Evolutionary conservation across 129 eudicot species (phyloP), one percentile per base, ranked within the genome.

Genomic region (Kitagawia praeruptora): DNA sequence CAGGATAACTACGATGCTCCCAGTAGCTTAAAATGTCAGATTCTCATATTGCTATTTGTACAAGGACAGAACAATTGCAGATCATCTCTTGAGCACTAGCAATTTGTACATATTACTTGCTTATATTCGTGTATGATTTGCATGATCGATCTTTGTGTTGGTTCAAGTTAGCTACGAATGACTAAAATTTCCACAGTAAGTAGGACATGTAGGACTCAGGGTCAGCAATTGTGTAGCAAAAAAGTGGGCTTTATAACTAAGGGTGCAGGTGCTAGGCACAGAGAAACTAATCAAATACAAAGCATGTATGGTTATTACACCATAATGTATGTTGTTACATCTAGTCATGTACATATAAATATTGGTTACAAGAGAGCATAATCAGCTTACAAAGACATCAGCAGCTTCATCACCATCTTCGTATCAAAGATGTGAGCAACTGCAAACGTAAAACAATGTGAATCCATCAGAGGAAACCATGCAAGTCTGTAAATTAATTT

Each of bases 361-460:
- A 58, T 42, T 15, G 63, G 38, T 38, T 28, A 61, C 25, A 66
- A 38, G 70, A 76, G 27, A 48, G 41, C 7, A 28, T 75, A 75
- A 67, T 67, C 6, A 67, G 11, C 78, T 37, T 56, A 70, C 72
- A 54, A 8, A 49, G 21, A 4, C 75, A 28, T 67, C 56, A n/a
- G 28, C 78, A 47, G 7, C 42, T 40, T 25, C 14, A 39, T 93
- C 97, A 94, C 98, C 98, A 91, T 81, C 98, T 91, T 80, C 97
- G 86, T 71, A 94, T 87, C 86, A 94, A 80, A 28, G 98, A 94
- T 1, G 97, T 91, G 58, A 94, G 96, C 86, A 94, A 82, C 98
- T 94, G 91, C 81, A 84, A 78, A 19, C 73, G 70, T 23, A 38
- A 38, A 70, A 82, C 8, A 67, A 31, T 67, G 73, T 15, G 10